Conservation (phyloP, 1,284 basidiomycete genomes). For the Phlebopus sp. region DNA sequence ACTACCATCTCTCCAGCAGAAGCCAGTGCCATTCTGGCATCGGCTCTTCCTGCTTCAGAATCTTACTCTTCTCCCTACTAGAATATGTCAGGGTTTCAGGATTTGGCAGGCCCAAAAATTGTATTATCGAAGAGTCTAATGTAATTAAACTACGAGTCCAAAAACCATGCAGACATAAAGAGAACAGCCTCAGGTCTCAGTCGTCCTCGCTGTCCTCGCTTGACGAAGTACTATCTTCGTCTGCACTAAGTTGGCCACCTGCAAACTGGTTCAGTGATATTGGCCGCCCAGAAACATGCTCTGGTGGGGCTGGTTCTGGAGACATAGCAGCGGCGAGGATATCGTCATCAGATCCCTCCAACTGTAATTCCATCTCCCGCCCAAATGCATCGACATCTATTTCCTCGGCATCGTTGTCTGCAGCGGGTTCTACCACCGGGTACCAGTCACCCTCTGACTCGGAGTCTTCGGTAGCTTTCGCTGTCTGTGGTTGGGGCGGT, state of each 20-base stretch:
- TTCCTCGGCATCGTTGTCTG: slow-evolving; percentile 40
- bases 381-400: slow-evolving; percentile 50
- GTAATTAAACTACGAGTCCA: too few species aligned
- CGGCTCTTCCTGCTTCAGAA: background rate
- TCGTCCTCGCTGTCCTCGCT: slow-evolving; percentile 73
- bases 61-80: background rate
- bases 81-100: background rate
- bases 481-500: slow-evolving; percentile 19
- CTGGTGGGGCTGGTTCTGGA: slow-evolving; percentile 32
- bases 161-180: background rate
- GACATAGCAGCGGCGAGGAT: slow-evolving; percentile 41
- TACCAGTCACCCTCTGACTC: slow-evolving; percentile 61
- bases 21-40: slow-evolving; percentile 15
- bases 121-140: too few species aligned
- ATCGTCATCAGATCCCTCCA: slow-evolving; percentile 38
- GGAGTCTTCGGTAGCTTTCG: slow-evolving; percentile 22
- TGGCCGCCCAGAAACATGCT: slow-evolving; percentile 34
- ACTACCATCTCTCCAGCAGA: slow-evolving; percentile 12
- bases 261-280: slow-evolving; percentile 55
- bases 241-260: slow-evolving; percentile 37
- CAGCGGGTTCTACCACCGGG: slow-evolving; percentile 38
- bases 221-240: slow-evolving; percentile 59
- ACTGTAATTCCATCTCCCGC: slow-evolving; percentile 44
- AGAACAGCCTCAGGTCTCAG: slow-evolving; percentile 25
- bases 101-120: too few species aligned